Evolutionary conservation across 495 filamentous ascomycete species (phyloP), one percentile per base, ranked within the genome.

Genomic region (Neurospora sp.): DNA sequence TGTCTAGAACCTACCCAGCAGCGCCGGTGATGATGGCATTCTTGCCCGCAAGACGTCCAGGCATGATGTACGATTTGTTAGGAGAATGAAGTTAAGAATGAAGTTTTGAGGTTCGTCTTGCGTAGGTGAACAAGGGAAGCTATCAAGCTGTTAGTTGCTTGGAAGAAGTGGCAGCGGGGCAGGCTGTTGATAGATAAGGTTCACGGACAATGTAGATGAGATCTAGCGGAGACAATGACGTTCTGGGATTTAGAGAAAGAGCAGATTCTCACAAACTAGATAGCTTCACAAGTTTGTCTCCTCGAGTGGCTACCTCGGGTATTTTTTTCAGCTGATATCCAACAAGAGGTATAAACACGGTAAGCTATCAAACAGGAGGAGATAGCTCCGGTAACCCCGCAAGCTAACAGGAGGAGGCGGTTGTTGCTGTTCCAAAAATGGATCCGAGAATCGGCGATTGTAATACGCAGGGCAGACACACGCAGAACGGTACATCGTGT

Each of bases 11-110:
- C 79, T 88, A 97, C 94, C 94, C 92, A 72, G 92, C 94, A 40
- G 91, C 94, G 79, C 95, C 95, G 22, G 96, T 99, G 77, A 99
- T 88, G 75, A 99, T 90, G 80, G 93, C 93, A 82, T 97, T 97
- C 84, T 98, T 99, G 82, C 93, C 94, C 69, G 89, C 85, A 27
- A 99, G 86, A 80, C 94, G 91, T 72, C 87, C 88, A 75, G 83
- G 83, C 53, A 31, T 73, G 69, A 75, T 39, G 45, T 16, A 59
- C 27, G 9, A 22, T 65, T 65, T 65, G 12, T 31, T 35, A 65
- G 53, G 27, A 65, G 12, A 37, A 2, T 0, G 31, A 1, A 35
- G 53, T 31, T 8, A 61, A 61, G 12, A 35, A 35, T 61, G 27
- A 45, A 20, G 45, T 12, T 12, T 16, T 16, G 53, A 31, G 27